A percentile compares a stretch with the other conserved stretches of the same genome.
Conservation (phyloP, 352 stramenopile species). For the Phytophthora ohioensis region DNA sequence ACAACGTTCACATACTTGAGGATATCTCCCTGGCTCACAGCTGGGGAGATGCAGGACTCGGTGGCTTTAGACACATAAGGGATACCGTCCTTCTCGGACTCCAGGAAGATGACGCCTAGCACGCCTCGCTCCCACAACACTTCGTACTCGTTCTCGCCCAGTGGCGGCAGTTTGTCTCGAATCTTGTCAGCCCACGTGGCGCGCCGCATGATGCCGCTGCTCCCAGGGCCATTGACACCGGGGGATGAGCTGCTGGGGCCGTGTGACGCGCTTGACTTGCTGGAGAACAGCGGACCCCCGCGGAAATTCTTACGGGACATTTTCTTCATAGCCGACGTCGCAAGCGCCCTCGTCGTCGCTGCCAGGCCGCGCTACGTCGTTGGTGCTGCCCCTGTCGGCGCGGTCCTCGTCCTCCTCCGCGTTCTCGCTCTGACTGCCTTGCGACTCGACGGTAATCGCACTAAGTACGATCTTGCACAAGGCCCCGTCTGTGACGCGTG, state of each 20-base stretch:
- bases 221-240: constrained; percentile 8
- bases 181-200: constrained; percentile 84
- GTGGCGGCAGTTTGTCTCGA: constrained; percentile 75
- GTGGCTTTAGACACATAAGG: constrained; percentile 89
- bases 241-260: constrained; percentile 29
- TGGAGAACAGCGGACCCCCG: constrained; percentile 51
- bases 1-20: constrained; percentile 90
- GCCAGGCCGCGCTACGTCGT: constrained; percentile 9
- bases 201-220: constrained; percentile 35
- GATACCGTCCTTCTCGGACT: constrained; percentile 87
- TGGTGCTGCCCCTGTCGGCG: not conserved
- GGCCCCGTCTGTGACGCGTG: constrained; percentile 19
- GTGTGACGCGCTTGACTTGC: constrained; percentile 33
- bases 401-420: not conserved
- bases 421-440: constrained; percentile 18
- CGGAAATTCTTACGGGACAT: constrained; percentile 77
- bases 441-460: not conserved
- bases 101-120: constrained; percentile 88
- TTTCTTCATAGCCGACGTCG: constrained; percentile 65
- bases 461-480: constrained; percentile 21
- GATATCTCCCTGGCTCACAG: constrained; percentile 75
- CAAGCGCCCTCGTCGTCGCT: constrained; percentile 32
- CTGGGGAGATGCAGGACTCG: constrained; percentile 84
- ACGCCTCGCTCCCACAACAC: constrained; percentile 89
- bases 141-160: constrained; percentile 88